Percentiles rank a stretch among this genome's conserved stretches.
Conservation (phyloP, 1,284 basidiomycete species). For the Puccinia coronata region DNA sequence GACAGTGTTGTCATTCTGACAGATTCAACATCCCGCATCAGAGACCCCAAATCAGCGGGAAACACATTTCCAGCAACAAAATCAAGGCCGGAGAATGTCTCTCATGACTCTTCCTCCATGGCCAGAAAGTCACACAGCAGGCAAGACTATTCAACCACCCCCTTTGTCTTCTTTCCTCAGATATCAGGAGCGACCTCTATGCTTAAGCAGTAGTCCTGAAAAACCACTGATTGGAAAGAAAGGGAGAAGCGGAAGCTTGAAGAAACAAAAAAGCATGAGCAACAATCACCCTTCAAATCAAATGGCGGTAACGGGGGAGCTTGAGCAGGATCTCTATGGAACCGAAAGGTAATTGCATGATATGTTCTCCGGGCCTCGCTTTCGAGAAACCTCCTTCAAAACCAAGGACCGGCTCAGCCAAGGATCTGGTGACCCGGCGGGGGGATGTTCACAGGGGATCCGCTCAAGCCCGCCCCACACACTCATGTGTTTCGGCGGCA, state of each 20-base stretch:
- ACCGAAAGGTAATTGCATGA: not conserved
- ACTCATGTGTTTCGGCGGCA: constrained; percentile 10
- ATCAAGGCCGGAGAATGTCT: not conserved
- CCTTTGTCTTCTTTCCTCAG: not conserved
- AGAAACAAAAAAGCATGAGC: constrained; percentile 13
- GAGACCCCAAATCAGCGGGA: not conserved
- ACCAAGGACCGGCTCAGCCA: not conserved
- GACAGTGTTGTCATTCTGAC: too few species aligned
- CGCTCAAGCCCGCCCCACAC: not conserved
- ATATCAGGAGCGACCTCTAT: not conserved
- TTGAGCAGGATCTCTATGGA: not conserved
- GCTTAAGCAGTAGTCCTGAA: constrained; percentile 4
- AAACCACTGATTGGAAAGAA: not conserved
- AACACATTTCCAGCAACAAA: not conserved
- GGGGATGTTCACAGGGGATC: not conserved
- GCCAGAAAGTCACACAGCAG: not conserved
- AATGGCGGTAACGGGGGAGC: not conserved
- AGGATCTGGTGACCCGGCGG: not conserved
- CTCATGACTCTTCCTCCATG: constrained; percentile 2
- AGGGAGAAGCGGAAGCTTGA: not conserved
- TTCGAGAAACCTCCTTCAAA: not conserved
- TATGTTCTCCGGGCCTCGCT: not conserved
- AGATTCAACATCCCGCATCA: not conserved
- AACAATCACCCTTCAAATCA: not conserved
- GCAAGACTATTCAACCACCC: not conserved